A percentile compares a stretch with the other conserved stretches of the same genome.
Evolutionary conservation across 2,329 filamentous ascomycete species (phyloP).

Genomic region (Trichophyton mentagrophytes): DNA sequence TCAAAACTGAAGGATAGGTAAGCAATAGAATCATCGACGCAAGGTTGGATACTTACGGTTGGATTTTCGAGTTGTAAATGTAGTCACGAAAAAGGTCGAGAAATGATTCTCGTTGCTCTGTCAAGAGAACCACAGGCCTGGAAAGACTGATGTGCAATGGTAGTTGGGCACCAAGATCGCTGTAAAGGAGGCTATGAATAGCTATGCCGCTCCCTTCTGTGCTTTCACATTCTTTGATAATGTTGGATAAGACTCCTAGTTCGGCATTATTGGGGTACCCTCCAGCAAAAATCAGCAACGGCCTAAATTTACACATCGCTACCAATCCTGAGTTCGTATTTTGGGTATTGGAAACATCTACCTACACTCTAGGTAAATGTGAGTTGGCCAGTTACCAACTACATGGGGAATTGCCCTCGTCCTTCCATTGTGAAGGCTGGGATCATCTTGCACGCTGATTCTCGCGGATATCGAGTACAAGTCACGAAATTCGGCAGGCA

Average conservation of each 20-base stretch:
- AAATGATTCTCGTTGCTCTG: conserved; percentile 59
- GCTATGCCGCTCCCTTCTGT: conserved; percentile 31
- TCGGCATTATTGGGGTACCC: conserved; percentile 31
- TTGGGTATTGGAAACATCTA: conserved; percentile 12
- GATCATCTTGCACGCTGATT: conserved; percentile 66
- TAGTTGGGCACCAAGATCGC: conserved; percentile 61
- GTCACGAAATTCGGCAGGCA: conserved; percentile 73
- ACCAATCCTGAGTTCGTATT: background rate
- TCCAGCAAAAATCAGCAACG: conserved; percentile 16
- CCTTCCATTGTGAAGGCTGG: conserved; percentile 70
- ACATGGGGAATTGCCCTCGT: conserved; percentile 72
- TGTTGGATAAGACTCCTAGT: conserved; percentile 20
- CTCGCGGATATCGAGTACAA: conserved; percentile 76
- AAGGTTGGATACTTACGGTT: conserved; percentile 29
- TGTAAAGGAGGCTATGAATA: conserved; percentile 59
- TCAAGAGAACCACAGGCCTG: conserved; percentile 60
- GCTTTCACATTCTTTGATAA: conserved; percentile 20
- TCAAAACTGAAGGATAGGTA: conserved; percentile 34
- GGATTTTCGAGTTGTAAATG: conserved; percentile 32
- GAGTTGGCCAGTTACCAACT: conserved; percentile 81
- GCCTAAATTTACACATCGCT: background rate
- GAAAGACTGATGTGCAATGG: conserved; percentile 90
- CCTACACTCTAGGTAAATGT: conserved; percentile 87
- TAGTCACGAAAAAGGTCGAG: conserved; percentile 40
- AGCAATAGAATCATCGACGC: background rate